Base-by-base conservation (phyloP, 257 asterid genomes). In the Ajuga chamaepitys region DNA sequence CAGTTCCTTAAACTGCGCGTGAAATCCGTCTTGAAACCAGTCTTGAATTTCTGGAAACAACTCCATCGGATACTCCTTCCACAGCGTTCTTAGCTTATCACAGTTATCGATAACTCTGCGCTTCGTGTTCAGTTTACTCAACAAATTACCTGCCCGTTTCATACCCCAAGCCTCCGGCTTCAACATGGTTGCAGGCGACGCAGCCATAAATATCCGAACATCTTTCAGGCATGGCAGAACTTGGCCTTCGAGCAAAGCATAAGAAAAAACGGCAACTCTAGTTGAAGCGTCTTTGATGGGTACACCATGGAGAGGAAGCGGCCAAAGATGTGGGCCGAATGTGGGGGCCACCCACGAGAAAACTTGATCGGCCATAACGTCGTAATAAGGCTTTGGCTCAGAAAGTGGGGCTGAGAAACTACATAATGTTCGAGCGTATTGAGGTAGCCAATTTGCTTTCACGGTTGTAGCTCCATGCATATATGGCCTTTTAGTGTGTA, bases 401-500 rank as follows among this genome's bases (percentile, higher is more conserved):
- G 86, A 45, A 47, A 78, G 89, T 20, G 97, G 91, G 9, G 95
- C 83, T 3, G 98, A 92, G 81, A 93, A 87, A 47, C 56, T 84
- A 64, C 97, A 93, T 58, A 82, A 53, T 0, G 86, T 61, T 32
- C 55, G 81, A 42, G 91, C 96, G 22, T 87, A 86, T 24, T 79
- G 74, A 16, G 85, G 78, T 41, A 93, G 89, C 97, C 99, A 93
- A 47, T 58, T 80, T 25, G 91, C 40, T 68, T 82, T 74, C 74
- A 90, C 86, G 4, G 76, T 65, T 20, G 97, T 89, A 1, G 95
- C 98, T 57, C 97, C 97, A 45, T 86, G 95, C 63, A 93, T 81
- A 26, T 86, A 93, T 2, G 99, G 94, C 70, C 99, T 79, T 54
- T 77, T 89, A 17, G 90, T 71, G 38, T 73, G 83, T 66, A 89